A percentile compares a stretch with the other conserved stretches of the same genome.
phyloP scores from a whole-genome alignment of 345 rosid genomes.

The Moricandia arvensis region DNA sequence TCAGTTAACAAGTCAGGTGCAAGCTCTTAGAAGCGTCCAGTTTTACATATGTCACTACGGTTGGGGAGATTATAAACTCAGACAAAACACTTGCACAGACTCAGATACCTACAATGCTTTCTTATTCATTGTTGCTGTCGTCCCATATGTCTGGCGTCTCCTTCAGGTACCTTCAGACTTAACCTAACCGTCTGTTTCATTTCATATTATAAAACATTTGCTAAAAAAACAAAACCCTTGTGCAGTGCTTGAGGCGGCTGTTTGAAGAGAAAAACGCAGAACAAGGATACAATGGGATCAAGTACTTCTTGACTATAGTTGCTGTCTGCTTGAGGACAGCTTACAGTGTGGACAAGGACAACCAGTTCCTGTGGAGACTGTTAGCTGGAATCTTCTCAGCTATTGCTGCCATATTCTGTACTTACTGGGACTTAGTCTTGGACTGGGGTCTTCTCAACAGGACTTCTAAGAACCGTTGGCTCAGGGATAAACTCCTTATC shows the following conservation, averaged over 20 bases:
- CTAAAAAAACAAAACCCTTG: neutral
- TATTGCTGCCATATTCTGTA: conserved; percentile 50
- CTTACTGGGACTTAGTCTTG: conserved; percentile 65
- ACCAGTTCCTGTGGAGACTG: conserved; percentile 38
- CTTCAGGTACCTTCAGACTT: conserved; percentile 47
- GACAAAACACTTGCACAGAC: conserved; percentile 43
- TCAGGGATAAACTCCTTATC: conserved; percentile 71
- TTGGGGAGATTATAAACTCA: conserved; percentile 57
- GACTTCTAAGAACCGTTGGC: conserved; percentile 58
- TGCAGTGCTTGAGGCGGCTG: conserved; percentile 60
- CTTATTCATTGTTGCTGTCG: conserved; percentile 55
- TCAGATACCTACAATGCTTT: conserved; percentile 42
- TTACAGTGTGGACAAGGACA: conserved; percentile 32
- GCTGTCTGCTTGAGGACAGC: conserved; percentile 66
- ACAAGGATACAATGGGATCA: conserved; percentile 62
- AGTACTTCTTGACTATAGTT: conserved; percentile 56
- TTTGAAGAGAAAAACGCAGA: conserved; percentile 55
- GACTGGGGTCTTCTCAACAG: conserved; percentile 78
- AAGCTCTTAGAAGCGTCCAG: conserved; percentile 68
- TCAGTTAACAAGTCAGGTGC: conserved; percentile 73
- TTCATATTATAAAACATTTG: neutral
- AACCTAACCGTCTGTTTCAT: neutral
- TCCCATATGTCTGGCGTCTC: conserved; percentile 56
- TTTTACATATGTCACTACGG: conserved; percentile 73
- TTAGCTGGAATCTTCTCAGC: conserved; percentile 51